Evolutionary conservation across 2,329 filamentous ascomycete genomes (phyloP).

Genomic region (Taxawa tesnikishii): DNA sequence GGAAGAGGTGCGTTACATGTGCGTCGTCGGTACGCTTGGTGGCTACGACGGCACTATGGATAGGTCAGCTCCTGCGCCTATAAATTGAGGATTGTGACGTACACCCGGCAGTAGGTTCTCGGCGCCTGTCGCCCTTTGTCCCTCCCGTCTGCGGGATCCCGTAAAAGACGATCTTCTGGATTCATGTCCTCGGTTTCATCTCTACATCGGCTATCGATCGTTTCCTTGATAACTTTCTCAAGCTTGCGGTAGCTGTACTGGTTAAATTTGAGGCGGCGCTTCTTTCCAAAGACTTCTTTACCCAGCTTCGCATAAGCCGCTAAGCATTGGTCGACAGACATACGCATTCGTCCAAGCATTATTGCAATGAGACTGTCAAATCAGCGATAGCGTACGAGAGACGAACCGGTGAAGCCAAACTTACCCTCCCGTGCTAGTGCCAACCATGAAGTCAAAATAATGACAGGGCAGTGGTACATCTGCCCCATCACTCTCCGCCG

Average conservation of each 20-base stretch:
- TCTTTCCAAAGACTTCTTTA: not conserved
- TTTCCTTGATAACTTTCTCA: not conserved
- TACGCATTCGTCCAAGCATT: not conserved
- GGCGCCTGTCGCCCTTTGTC: not conserved
- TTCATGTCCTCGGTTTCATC: not conserved
- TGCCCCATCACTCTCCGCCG: not conserved
- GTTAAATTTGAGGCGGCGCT: not conserved
- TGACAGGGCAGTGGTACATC: conserved; percentile 20
- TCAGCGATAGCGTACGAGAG: too few relatives aligned
- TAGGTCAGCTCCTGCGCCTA: not conserved
- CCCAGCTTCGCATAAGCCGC: not conserved
- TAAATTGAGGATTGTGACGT: too few relatives aligned
- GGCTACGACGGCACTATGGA: not conserved
- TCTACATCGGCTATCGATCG: not conserved
- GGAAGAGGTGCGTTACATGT: conserved; percentile 1
- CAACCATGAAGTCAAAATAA: conserved; percentile 28
- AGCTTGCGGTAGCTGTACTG: conserved; percentile 1
- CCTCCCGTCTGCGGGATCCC: not conserved
- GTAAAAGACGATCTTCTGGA: not conserved
- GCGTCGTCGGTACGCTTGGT: not conserved
- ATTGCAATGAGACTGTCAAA: not conserved
- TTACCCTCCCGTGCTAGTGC: conserved; percentile 25
- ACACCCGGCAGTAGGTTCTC: not conserved
- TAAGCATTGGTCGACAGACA: not conserved
- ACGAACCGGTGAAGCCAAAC: conserved; percentile 3